Conservation (phyloP, 192 early-diverging fungal species). For the Umbelopsis sp. region DNA sequence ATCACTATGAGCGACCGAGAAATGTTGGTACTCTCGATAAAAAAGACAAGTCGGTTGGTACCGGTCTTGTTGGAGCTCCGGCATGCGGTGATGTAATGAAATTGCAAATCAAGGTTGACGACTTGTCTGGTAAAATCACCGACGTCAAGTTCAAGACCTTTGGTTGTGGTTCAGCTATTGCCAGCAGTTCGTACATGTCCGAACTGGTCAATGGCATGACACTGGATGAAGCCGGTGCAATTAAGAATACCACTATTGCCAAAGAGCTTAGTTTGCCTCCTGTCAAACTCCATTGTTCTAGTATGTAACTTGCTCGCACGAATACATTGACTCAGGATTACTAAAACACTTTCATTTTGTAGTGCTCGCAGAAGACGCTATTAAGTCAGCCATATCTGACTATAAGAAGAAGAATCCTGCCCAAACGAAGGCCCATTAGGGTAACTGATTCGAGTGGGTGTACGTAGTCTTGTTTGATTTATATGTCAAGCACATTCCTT, state of each 20-base stretch:
- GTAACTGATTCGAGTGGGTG: no score
- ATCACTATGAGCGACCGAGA: slow-evolving; percentile 94
- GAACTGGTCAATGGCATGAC: slow-evolving; percentile 93
- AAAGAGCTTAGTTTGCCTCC: slow-evolving; percentile 92
- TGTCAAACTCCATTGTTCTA: slow-evolving; percentile 99
- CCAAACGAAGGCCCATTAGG: slow-evolving; percentile 29
- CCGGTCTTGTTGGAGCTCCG: slow-evolving; percentile 87
- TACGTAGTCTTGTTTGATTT: neutral
- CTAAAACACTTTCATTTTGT: slow-evolving; percentile 10
- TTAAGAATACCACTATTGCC: slow-evolving; percentile 97
- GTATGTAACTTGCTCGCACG: slow-evolving; percentile 47
- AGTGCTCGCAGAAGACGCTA: slow-evolving; percentile 98
- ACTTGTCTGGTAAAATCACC: slow-evolving; percentile 80
- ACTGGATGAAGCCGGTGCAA: slow-evolving; percentile 83
- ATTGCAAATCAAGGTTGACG: slow-evolving; percentile 95
- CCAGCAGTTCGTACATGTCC: slow-evolving; percentile 84
- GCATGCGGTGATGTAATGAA: slow-evolving; percentile 90
- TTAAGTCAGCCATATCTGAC: slow-evolving; percentile 94
- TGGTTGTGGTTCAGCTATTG: slow-evolving; percentile 96
- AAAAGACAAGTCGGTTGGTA: slow-evolving; percentile 85
- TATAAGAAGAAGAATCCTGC: slow-evolving; percentile 90
- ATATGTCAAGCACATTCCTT: neutral
- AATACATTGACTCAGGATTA: neutral
- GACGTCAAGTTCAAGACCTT: slow-evolving; percentile 99
- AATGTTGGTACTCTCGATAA: slow-evolving; percentile 93